phyloP scores from a whole-genome alignment of 2,329 filamentous ascomycete species.

The Huntiella savannae region DNA sequence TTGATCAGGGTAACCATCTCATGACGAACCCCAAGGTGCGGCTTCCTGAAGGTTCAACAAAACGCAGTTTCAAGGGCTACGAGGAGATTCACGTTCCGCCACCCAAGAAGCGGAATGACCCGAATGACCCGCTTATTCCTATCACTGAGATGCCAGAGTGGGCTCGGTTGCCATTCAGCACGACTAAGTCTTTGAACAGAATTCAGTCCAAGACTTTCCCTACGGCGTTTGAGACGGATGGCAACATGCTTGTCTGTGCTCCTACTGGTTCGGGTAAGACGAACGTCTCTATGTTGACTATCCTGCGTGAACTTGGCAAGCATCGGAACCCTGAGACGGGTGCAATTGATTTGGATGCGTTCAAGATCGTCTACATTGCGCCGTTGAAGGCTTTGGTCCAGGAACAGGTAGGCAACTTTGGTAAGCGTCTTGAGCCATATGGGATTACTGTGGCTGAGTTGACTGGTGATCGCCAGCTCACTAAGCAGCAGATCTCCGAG shows the following conservation, averaged over 20 bases:
- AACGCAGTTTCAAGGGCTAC: constrained; percentile 91
- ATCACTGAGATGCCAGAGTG: constrained; percentile 82
- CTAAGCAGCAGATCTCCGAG: constrained; percentile 94
- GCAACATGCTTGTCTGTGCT: constrained; percentile 94
- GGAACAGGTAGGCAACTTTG: constrained; percentile 96
- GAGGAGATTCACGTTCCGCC: constrained; percentile 95
- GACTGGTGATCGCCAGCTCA: constrained; percentile 93
- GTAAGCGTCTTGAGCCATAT: constrained; percentile 72
- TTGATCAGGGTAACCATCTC: constrained; percentile 94
- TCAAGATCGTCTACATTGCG: constrained; percentile 97
- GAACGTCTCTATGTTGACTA: constrained; percentile 94
- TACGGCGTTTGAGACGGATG: constrained; percentile 78
- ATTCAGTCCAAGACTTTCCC: constrained; percentile 91
- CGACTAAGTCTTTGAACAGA: constrained; percentile 72
- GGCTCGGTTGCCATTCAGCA: constrained; percentile 72
- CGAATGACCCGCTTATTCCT: constrained; percentile 63
- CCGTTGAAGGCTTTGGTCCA: constrained; percentile 90
- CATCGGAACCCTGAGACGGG: constrained; percentile 74
- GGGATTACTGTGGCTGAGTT: constrained; percentile 88
- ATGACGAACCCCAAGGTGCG: constrained; percentile 98
- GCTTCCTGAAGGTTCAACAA: constrained; percentile 83
- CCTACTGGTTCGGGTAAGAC: constrained; percentile 96
- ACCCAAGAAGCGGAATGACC: constrained; percentile 70
- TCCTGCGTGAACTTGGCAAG: constrained; percentile 91
- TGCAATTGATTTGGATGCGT: constrained; percentile 87